phyloP scores from a whole-genome alignment of 148 eudicot genomes.

The Vaccinium macrocarpon region DNA sequence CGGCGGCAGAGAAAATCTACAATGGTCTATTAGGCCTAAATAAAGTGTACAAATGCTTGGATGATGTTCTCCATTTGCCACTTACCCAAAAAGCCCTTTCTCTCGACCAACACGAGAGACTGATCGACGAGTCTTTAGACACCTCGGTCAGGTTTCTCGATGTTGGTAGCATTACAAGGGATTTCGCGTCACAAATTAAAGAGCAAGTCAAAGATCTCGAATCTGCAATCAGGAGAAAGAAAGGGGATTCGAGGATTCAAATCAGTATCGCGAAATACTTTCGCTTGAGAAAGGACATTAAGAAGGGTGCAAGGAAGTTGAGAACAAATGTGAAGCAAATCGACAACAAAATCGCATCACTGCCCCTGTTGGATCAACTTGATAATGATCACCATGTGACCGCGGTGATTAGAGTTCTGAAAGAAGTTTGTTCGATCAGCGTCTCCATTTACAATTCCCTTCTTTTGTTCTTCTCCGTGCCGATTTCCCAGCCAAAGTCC shows the following conservation, averaged over 20 bases:
- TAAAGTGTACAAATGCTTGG: constrained; percentile 13
- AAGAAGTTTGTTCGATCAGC: constrained; percentile 25
- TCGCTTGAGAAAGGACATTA: constrained; percentile 34
- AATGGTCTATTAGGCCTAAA: constrained; percentile 6
- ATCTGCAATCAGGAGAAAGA: constrained; percentile 13
- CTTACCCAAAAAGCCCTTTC: constrained; percentile 16
- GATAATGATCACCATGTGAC: constrained; percentile 3
- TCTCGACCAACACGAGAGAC: not conserved
- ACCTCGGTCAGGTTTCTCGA: constrained; percentile 17
- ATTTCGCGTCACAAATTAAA: not conserved
- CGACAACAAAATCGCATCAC: constrained; percentile 23
- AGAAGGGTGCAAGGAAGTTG: constrained; percentile 28
- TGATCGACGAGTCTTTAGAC: constrained; percentile 16
- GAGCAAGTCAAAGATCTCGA: constrained; percentile 10
- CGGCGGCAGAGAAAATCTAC: constrained; percentile 10
- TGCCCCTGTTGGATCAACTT: not conserved
- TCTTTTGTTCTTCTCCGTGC: constrained; percentile 35
- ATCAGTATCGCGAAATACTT: not conserved
- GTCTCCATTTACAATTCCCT: constrained; percentile 25
- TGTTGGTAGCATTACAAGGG: constrained; percentile 17
- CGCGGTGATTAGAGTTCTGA: constrained; percentile 20
- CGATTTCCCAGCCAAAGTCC: constrained; percentile 17
- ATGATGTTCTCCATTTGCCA: constrained; percentile 18
- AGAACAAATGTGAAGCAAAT: constrained; percentile 27
- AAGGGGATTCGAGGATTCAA: constrained; percentile 9